phyloP scores from a whole-genome alignment of 257 asterid genomes.

The Plantago elongata region DNA sequence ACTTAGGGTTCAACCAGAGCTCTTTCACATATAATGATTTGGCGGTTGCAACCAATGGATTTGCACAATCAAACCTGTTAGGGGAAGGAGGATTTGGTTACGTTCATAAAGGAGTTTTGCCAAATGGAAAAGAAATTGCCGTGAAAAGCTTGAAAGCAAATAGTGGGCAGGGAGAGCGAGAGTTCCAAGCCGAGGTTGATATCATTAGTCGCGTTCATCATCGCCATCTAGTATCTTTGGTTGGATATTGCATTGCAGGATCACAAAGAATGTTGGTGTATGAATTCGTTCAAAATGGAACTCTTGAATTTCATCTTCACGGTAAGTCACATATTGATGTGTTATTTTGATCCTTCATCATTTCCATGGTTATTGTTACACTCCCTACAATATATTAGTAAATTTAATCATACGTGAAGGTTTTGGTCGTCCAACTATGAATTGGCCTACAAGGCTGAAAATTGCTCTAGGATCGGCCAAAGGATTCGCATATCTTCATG shows the following conservation, averaged over 20 bases:
- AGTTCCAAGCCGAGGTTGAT: conserved; percentile 67
- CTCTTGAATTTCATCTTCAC: conserved; percentile 58
- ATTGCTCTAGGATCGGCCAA: conserved; percentile 87
- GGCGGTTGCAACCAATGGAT: conserved; percentile 44
- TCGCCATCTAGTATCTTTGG: conserved; percentile 57
- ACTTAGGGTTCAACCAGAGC: conserved; percentile 42
- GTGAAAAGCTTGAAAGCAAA: conserved; percentile 55
- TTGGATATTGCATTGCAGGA: conserved; percentile 58
- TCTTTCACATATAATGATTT: conserved; percentile 51
- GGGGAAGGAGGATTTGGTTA: conserved; percentile 75
- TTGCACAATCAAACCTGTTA: conserved; percentile 38
- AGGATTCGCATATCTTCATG: conserved; percentile 90
- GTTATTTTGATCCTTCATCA: neutral
- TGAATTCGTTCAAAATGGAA: conserved; percentile 46
- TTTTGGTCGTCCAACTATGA: conserved; percentile 58
- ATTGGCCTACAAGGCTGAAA: conserved; percentile 58
- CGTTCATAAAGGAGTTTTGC: conserved; percentile 66
- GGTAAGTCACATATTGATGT: conserved; percentile 29
- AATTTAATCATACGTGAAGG: conserved; percentile 28
- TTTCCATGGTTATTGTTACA: no score
- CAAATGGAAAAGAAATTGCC: conserved; percentile 48
- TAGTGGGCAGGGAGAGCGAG: conserved; percentile 62
- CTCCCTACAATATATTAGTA: no score
- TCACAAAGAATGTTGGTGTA: conserved; percentile 51
- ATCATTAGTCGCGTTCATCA: conserved; percentile 65